Evolutionary conservation across 768 basidiomycete genomes (phyloP).

Genomic region (Tricholoma sp.): DNA sequence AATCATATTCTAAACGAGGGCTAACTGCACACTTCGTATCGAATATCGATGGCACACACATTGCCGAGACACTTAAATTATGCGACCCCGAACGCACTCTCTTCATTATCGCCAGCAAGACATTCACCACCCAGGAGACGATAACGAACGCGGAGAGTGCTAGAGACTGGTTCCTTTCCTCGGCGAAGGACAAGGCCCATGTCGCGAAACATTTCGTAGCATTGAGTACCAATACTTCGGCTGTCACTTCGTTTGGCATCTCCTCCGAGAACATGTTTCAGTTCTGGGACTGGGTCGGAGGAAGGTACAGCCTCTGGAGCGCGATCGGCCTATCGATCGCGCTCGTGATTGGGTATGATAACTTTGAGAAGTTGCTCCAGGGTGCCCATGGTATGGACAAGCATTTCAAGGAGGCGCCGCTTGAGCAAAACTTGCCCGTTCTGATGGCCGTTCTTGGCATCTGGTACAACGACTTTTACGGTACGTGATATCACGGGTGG

Average conservation of each 20-base stretch:
- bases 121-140: conserved; percentile 99
- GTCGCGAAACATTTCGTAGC: conserved; percentile 99
- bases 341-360: conserved; percentile 87
- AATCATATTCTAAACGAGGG: conserved; percentile 86
- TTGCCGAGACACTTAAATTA: conserved; percentile 77
- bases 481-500: conserved; percentile 21
- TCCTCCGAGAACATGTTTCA: conserved; percentile 93
- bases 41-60: conserved; percentile 97
- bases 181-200: conserved; percentile 82
- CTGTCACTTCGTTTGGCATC: conserved; percentile 93
- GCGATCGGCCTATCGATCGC: conserved; percentile 96
- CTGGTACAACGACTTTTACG: conserved; percentile 99
- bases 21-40: conserved; percentile 86
- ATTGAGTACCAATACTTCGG: conserved; percentile 92
- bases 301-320: conserved; percentile 97
- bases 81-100: conserved; percentile 91
- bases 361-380: conserved; percentile 83
- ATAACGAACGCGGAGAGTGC: conserved; percentile 98
- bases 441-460: conserved; percentile 85
- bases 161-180: conserved; percentile 86
- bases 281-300: conserved; percentile 99
- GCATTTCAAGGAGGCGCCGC: conserved; percentile 85
- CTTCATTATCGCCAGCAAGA: conserved; percentile 99
- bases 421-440: conserved; percentile 91
- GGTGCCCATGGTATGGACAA: conserved; percentile 98